phyloP scores from a whole-genome alignment of 1,284 basidiomycete species.

The Papiliotrema fonsecae region DNA sequence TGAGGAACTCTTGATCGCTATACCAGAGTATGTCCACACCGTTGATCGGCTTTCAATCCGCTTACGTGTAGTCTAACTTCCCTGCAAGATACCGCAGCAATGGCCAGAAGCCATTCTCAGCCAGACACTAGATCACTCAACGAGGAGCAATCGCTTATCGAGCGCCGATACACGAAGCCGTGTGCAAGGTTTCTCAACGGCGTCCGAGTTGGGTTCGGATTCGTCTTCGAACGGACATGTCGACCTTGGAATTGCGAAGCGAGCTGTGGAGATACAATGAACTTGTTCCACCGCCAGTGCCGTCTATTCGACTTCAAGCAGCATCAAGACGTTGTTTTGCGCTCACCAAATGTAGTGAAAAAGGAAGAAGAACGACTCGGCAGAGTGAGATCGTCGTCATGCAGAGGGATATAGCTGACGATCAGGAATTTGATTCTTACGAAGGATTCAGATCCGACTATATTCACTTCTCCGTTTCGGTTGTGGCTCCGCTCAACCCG shows the following conservation, averaged over 20 bases:
- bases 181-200: conserved; percentile 83
- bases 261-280: conserved; percentile 50
- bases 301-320: conserved; percentile 76
- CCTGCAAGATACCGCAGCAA: conserved; percentile 50
- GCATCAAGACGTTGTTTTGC: conserved; percentile 72
- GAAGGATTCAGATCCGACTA: conserved; percentile 89
- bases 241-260: conserved; percentile 59
- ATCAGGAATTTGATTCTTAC: conserved; percentile 63
- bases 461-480: conserved; percentile 85
- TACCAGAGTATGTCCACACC: conserved; percentile 63
- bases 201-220: conserved; percentile 85
- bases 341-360: conserved; percentile 53
- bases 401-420: conserved; percentile 1
- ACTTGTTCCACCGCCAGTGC: conserved; percentile 70
- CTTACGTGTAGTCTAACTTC: conserved; percentile 43
- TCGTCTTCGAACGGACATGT: conserved; percentile 80
- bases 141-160: conserved; percentile 23
- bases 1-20: conserved; percentile 71
- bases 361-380: conserved; percentile 29
- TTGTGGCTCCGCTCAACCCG: conserved; percentile 59
- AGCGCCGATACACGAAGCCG: conserved; percentile 50
- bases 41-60: neutral
- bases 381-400: conserved; percentile 50
- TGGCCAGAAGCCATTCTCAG: conserved; percentile 29
- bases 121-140: conserved; percentile 2